Evolutionary conservation across 2,329 filamentous ascomycete genomes (phyloP).

Genomic region (Fusarium subtropicale): DNA sequence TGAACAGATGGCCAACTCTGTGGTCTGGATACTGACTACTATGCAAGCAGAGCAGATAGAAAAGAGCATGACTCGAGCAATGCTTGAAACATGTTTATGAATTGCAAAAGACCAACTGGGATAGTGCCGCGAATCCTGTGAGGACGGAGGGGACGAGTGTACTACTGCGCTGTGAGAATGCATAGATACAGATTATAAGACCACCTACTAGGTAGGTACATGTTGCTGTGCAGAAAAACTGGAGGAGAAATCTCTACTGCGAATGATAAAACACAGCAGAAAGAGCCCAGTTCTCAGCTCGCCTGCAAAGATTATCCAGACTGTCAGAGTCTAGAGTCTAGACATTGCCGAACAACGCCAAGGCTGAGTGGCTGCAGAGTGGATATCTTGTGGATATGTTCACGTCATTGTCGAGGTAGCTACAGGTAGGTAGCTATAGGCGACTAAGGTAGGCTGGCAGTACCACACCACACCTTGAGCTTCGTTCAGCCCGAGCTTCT

Average conservation of each 20-base stretch:
- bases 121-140: neutral
- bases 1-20: constrained; percentile 8
- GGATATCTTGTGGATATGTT: constrained; percentile 16
- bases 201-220: neutral
- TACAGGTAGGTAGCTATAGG: neutral
- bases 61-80: constrained; percentile 22
- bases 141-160: neutral
- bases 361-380: constrained; percentile 14
- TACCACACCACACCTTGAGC: constrained; percentile 3
- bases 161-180: neutral
- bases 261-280: neutral
- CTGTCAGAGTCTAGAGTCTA: constrained; percentile 4
- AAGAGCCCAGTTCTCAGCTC: neutral
- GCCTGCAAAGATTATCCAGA: neutral
- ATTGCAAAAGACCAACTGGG: neutral
- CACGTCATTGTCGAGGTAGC: constrained; percentile 31
- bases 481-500: constrained; percentile 7
- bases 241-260: neutral
- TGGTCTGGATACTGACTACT: neutral
- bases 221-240: neutral
- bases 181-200: constrained; percentile 13
- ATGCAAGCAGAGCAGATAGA: neutral
- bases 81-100: neutral
- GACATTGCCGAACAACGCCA: constrained; percentile 23
- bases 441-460: no score